Evolutionary conservation across 371 early-diverging fungal species (phyloP).

Genomic region (Apophysomyces sp.): DNA sequence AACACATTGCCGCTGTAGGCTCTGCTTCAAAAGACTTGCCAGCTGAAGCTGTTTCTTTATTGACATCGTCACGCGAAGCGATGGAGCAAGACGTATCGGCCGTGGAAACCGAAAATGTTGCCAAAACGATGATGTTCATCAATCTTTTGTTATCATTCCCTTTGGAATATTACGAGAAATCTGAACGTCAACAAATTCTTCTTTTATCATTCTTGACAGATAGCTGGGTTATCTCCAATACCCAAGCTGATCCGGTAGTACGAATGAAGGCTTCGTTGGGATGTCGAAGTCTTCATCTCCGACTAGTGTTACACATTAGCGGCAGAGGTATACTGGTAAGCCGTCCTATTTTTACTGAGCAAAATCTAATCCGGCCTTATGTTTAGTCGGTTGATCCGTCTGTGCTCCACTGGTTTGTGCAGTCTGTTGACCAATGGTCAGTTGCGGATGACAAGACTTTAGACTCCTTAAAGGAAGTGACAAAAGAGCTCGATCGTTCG

Average conservation of each 20-base stretch:
- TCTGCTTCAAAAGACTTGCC: background rate
- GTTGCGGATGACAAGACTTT: slow-evolving; percentile 7
- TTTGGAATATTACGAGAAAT: slow-evolving; percentile 51
- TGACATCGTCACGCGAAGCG: background rate
- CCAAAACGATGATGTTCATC: slow-evolving; percentile 15
- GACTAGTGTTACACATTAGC: slow-evolving; percentile 22
- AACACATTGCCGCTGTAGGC: slow-evolving; percentile 7
- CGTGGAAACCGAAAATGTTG: slow-evolving; percentile 3
- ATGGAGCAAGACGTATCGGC: slow-evolving; percentile 16
- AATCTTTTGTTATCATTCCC: slow-evolving; percentile 48
- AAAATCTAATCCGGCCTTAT: background rate
- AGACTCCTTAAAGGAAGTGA: slow-evolving; percentile 16
- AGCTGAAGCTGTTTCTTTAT: background rate
- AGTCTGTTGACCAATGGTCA: slow-evolving; percentile 14
- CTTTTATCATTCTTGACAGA: slow-evolving; percentile 44
- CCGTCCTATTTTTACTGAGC: background rate
- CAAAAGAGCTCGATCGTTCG: slow-evolving; percentile 13
- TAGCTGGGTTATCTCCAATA: slow-evolving; percentile 25
- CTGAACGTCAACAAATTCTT: slow-evolving; percentile 41
- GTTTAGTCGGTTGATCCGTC: slow-evolving; percentile 13
- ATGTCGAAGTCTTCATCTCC: slow-evolving; percentile 35
- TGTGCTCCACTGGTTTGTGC: slow-evolving; percentile 28
- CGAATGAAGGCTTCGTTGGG: slow-evolving; percentile 33
- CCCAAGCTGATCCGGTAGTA: slow-evolving; percentile 13
- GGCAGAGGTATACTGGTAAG: slow-evolving; percentile 46